Evolutionary conservation across 805 yeast species (phyloP), one percentile per base, ranked within the genome.

Genomic region (Metschnikowia lochheadii): DNA sequence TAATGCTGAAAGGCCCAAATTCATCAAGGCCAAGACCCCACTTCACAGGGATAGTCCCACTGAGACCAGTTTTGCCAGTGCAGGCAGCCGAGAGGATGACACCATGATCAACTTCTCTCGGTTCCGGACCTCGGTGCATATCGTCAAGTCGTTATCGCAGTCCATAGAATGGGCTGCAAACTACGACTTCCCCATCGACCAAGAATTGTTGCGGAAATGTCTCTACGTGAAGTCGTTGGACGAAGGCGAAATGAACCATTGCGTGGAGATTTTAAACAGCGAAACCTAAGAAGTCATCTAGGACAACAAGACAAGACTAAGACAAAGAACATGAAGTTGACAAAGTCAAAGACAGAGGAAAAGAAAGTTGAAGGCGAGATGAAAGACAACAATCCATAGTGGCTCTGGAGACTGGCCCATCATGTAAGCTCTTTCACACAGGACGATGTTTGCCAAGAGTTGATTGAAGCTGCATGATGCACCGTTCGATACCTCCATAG

Each of bases 151-250:
- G 8, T 77, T 91, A 49, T 78, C 89, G 36, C 87, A 87, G 61
- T 81, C 86, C 60, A 88, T 91, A 46, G 96, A 89, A 61, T 89
- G 96, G 90, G 82, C 96, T 0, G 76, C 76, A 43, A 75, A 85
- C 51, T 91, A 89, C 70, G 62, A 73, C 13, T 69, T 86, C 46
- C 65, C 73, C 44, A 67, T 74, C 2, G 75, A 86, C 46, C 77
- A 80, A 11, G 91, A 88, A 46, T 64, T 90, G 20, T 64, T 92
- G 54, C 84, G 96, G 49, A 89, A 85, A 63, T 91, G 97, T 67
- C 77, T 90, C 34, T 90, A 90, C 67, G 80, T 90, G 55, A 83
- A 84, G 56, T 77, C 90, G 6, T 69, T 88, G 47, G 80, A 84
- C 37, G 89, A 83, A 56, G 86, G 82, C 23, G 96, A 89, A 64